These are phyloP conservation scores for Ascocoryne sarcoides DNA, from an alignment of 2,329 filamentous ascomycete species.

Conservation along the genomic window DNA sequence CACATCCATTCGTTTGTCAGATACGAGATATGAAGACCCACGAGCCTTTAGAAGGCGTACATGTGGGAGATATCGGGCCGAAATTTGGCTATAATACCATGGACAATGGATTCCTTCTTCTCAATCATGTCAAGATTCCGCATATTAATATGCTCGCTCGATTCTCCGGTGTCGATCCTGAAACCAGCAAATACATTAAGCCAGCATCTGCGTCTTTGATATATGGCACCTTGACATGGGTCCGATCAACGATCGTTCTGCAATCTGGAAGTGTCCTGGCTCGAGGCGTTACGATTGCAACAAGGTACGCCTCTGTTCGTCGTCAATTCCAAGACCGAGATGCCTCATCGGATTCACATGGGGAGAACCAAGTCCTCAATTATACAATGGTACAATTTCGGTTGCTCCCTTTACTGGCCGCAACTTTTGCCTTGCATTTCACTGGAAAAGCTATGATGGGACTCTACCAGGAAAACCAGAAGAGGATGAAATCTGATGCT, in stretches of 20 bases:
- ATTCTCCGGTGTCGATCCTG: slow-evolving; percentile 61
- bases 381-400: slow-evolving; percentile 76
- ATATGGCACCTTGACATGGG: slow-evolving; percentile 70
- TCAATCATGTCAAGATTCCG: slow-evolving; percentile 68
- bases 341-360: slow-evolving; percentile 44
- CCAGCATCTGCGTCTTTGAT: slow-evolving; percentile 59
- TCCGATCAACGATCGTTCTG: slow-evolving; percentile 65
- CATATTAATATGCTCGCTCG: slow-evolving; percentile 65
- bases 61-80: slow-evolving; percentile 73
- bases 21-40: slow-evolving; percentile 64
- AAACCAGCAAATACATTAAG: slow-evolving; percentile 58
- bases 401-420: slow-evolving; percentile 61
- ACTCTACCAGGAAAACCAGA: slow-evolving; percentile 64
- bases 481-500: slow-evolving; percentile 46
- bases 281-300: slow-evolving; percentile 69
- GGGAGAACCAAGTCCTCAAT: slow-evolving; percentile 68
- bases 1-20: slow-evolving; percentile 71
- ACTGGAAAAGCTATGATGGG: slow-evolving; percentile 69
- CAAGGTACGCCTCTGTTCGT: slow-evolving; percentile 63
- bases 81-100: slow-evolving; percentile 72
- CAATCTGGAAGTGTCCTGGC: slow-evolving; percentile 64
- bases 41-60: slow-evolving; percentile 57
- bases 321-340: slow-evolving; percentile 74
- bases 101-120: slow-evolving; percentile 73
- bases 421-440: slow-evolving; percentile 71